Base-by-base conservation (phyloP, 2,329 filamentous ascomycete genomes). In the Cyphellophora europaea region DNA sequence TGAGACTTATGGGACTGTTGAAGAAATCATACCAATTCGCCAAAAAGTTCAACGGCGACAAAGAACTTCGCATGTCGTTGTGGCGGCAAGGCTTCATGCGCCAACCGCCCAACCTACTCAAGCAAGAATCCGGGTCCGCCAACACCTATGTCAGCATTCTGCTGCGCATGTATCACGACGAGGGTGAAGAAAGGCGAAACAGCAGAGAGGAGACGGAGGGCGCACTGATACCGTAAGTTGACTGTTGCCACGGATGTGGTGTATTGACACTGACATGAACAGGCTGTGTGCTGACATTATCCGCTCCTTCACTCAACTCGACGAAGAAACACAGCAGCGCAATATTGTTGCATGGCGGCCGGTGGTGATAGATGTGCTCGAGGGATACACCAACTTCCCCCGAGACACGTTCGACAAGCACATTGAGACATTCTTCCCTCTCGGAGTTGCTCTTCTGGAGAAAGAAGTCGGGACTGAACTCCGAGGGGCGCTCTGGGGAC, bases 71-170 rank as follows among this genome's bases (percentile, higher is more conserved):
- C 30, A 93, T 93, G 72, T 77, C 85, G 12, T 70, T 99, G 12
- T 98, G 93, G 86, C 74, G 87, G 33, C 91, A 98, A 57, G 91
- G 93, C 1, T 99, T 98, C 69, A 99, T 99, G 91, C 94, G 93
- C 63, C 91, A 98, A 56, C 89, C 91, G 11, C 91, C 91, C 3
- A 99, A 99, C 52, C 69, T 99, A 10, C 72, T 99, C 18, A 98
- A 98, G 65, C 91, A 99, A 57, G 91, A 99, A 63, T 85, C 77
- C 42, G 89, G 91, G 27, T 84, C 82, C 36, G 91, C 91, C 1
- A 84, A 85, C 2, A 95, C 93, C 2, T 99, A 98, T 56, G 86
- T 98, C 21, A 82, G 82, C 42, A 98, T 99, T 47, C 66, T 99
- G 17, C 86, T 98, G 62, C 74, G 91, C 32, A 98, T 99, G 91